phyloP scores from a whole-genome alignment of 345 rosid species.

The Populus davidiana region DNA sequence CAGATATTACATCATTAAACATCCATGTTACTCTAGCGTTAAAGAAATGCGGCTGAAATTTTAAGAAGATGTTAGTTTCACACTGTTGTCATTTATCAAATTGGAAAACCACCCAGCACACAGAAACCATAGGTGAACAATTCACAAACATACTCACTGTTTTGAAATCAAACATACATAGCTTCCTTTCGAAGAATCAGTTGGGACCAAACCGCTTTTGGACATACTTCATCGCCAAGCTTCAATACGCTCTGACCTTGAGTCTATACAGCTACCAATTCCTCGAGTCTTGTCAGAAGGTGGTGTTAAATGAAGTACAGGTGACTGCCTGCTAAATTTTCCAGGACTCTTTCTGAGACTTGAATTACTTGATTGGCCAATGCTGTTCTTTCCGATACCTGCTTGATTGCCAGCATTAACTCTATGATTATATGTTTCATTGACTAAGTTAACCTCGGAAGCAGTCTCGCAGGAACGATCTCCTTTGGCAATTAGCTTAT shows the following conservation, averaged over 20 bases:
- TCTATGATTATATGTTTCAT: constrained; percentile 18
- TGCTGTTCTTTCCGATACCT: constrained; percentile 22
- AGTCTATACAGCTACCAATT: constrained; percentile 53
- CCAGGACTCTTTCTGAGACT: constrained; percentile 26
- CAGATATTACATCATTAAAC: background rate
- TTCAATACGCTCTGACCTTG: constrained; percentile 55
- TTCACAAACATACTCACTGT: constrained; percentile 15
- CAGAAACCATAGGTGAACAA: constrained; percentile 24
- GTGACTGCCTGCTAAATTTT: constrained; percentile 26
- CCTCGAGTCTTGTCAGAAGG: constrained; percentile 39
- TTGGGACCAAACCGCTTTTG: background rate
- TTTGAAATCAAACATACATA: constrained; percentile 10
- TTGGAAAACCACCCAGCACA: constrained; percentile 24
- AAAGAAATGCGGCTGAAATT: background rate
- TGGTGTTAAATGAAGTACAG: constrained; percentile 28
- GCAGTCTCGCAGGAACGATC: constrained; percentile 19
- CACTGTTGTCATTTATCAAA: constrained; percentile 2
- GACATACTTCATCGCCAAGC: constrained; percentile 38
- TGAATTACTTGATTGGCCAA: constrained; percentile 42
- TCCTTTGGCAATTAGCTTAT: constrained; percentile 9
- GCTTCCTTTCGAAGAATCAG: constrained; percentile 7
- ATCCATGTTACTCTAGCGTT: constrained; percentile 15
- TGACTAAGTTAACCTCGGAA: constrained; percentile 5
- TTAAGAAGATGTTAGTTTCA: constrained; percentile 26
- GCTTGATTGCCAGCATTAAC: constrained; percentile 12